phyloP scores from a whole-genome alignment of 2,329 filamentous ascomycete genomes.

The Apiospora rasikravindrae region DNA sequence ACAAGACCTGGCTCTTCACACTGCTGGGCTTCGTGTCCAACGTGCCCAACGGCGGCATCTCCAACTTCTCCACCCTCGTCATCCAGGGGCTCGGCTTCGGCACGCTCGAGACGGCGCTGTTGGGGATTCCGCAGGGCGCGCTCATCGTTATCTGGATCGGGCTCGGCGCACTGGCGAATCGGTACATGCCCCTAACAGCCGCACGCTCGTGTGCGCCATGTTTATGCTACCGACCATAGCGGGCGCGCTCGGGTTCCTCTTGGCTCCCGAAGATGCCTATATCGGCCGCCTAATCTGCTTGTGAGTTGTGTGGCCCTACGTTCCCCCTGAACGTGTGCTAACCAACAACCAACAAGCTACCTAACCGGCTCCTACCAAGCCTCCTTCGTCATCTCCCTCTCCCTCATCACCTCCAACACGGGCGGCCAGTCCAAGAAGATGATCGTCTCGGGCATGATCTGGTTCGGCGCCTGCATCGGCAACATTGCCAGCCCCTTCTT shows the following conservation, averaged over 20 bases:
- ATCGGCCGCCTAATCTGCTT: constrained; percentile 55
- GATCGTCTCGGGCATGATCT: constrained; percentile 51
- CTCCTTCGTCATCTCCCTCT: constrained; percentile 58
- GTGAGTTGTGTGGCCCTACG: constrained; percentile 34
- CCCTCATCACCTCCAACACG: constrained; percentile 54
- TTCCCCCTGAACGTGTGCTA: neutral
- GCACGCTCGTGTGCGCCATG: constrained; percentile 57
- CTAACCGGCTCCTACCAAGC: constrained; percentile 54
- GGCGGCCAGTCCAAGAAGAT: constrained; percentile 55
- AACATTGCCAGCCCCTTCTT: constrained; percentile 54
- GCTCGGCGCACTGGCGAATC: constrained; percentile 55
- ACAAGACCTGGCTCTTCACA: constrained; percentile 51
- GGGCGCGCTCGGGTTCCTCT: constrained; percentile 55
- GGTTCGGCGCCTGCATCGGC: constrained; percentile 52
- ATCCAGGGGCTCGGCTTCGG: constrained; percentile 54
- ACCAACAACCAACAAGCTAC: constrained; percentile 43
- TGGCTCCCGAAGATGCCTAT: constrained; percentile 48
- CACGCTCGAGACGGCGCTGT: constrained; percentile 52
- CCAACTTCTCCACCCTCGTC: constrained; percentile 61
- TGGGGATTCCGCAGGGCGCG: constrained; percentile 59
- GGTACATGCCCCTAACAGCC: constrained; percentile 52
- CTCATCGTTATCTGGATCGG: constrained; percentile 60
- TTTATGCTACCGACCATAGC: constrained; percentile 58
- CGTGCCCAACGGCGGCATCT: constrained; percentile 56
- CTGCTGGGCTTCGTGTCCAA: constrained; percentile 57